These are phyloP conservation scores for Nannizziopsis barbatae DNA, from an alignment of 2,329 filamentous ascomycete species.

Conservation along the genomic window DNA sequence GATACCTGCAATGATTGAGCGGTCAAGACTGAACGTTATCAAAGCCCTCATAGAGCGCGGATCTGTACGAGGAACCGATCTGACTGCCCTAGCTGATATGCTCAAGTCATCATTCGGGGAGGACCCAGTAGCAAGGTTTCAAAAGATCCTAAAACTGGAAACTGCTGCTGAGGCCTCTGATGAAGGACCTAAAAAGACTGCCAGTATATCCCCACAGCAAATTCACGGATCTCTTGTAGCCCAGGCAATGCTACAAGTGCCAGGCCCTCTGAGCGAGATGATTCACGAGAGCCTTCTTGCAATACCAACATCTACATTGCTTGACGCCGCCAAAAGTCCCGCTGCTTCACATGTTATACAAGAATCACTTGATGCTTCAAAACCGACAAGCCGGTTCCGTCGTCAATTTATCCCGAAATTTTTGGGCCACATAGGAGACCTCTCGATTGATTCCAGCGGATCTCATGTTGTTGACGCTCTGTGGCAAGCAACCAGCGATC, in stretches of 20 bases:
- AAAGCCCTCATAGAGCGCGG: slow-evolving; percentile 76
- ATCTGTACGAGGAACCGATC: slow-evolving; percentile 52
- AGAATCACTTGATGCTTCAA: slow-evolving; percentile 46
- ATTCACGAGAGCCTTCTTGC: slow-evolving; percentile 62
- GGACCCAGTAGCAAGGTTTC: slow-evolving; percentile 42
- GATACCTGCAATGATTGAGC: slow-evolving; percentile 59
- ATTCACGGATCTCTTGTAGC: slow-evolving; percentile 74
- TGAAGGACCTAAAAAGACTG: slow-evolving; percentile 23
- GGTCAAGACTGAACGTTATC: slow-evolving; percentile 66
- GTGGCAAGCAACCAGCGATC: slow-evolving; percentile 51
- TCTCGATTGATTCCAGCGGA: slow-evolving; percentile 51
- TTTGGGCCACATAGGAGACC: slow-evolving; percentile 48
- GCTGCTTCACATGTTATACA: slow-evolving; percentile 53
- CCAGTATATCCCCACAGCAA: slow-evolving; percentile 41
- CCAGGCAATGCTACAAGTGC: slow-evolving; percentile 64
- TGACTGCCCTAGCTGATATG: slow-evolving; percentile 43
- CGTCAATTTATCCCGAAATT: slow-evolving; percentile 55
- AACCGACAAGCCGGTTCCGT: slow-evolving; percentile 45
- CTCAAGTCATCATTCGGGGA: slow-evolving; percentile 49
- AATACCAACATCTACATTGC: slow-evolving; percentile 44
- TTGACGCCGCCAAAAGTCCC: slow-evolving; percentile 55
- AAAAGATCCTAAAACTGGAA: slow-evolving; percentile 50
- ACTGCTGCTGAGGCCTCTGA: slow-evolving; percentile 38
- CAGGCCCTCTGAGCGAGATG: slow-evolving; percentile 56
- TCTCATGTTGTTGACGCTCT: slow-evolving; percentile 58